Base-by-base conservation (phyloP, 2,329 filamentous ascomycete genomes). In the Penicillium crustosum region DNA sequence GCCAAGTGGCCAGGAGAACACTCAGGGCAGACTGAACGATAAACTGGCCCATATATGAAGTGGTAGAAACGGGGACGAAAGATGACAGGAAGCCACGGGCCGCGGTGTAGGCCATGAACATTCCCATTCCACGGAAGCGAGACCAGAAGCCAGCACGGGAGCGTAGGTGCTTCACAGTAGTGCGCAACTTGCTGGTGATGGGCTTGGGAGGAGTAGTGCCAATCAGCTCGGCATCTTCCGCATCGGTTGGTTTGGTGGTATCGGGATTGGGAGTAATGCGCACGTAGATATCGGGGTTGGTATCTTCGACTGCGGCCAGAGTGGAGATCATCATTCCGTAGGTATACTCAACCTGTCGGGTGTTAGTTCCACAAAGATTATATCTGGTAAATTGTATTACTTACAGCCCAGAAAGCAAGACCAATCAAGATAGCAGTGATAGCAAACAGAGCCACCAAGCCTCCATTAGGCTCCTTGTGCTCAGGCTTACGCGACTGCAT, bases 61-160 rank as follows among this genome's bases (percentile, higher is more conserved):
- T 68, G n/a, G 38, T 35, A 2, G 51, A 23, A 58, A 63, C 41
- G 49, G 70, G 51, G 76, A 68, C 65, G 33, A 79, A 65, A 45
- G 78, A 63, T 35, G 69, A 67, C 19, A 75, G 62, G 66, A 89
- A 68, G 62, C 85, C 68, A 54, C 73, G 73, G 53, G 78, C 69
- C 38, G 85, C 59, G 43, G 78, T 35, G 25, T 81, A 83, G 57
- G 77, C 71, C 38, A 84, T 23, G 64, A 77, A 80, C 62, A 83
- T 75, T 43, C 71, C 68, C 58, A 91, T 70, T 55, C 91, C 91
- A 61, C 90, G 88, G 82, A 91, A 89, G 68, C 84, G 81, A 57
- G 88, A 83, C 58, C 78, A 78, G 75, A 82, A 83, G 61, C 91
- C 90, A 59, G 82, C 86, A 63, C 85, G 77, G 47, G 83, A 77